Evolutionary conservation across 2,329 filamentous ascomycete genomes (phyloP).

Genomic region (Ceratocystis papillata): DNA sequence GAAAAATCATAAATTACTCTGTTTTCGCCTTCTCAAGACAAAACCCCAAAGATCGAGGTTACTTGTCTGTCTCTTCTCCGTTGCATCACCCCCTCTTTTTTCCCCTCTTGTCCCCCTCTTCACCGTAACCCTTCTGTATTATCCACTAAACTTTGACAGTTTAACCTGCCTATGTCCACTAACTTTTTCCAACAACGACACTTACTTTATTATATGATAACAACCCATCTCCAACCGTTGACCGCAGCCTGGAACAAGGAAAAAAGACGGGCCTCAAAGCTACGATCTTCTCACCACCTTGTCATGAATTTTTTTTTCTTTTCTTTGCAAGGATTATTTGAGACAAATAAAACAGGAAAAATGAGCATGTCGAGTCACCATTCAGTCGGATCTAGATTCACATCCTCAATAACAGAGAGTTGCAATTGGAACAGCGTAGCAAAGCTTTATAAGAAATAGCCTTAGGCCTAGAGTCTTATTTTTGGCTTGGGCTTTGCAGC

Average conservation of each 20-base stretch:
- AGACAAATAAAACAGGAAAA: not conserved
- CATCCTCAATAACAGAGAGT: too few species aligned
- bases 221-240: not conserved
- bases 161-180: not conserved
- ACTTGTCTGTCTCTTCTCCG: not conserved
- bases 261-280: not conserved
- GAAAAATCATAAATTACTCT: not conserved
- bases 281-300: not conserved
- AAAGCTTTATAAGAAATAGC: too few species aligned
- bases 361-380: too few species aligned
- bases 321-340: not conserved
- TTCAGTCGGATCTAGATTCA: too few species aligned
- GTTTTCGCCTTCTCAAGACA: not conserved
- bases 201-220: too few species aligned
- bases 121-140: not conserved
- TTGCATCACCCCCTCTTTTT: not conserved
- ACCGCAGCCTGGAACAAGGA: not conserved
- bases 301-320: not conserved
- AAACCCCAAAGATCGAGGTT: not conserved
- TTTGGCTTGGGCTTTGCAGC: too few species aligned
- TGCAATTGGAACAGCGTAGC: too few species aligned
- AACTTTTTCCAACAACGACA: not conserved
- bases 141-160: not conserved
- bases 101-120: not conserved
- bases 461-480: too few species aligned